phyloP scores from a whole-genome alignment of 352 stramenopile genomes.

The Phytophthora palmivora region DNA sequence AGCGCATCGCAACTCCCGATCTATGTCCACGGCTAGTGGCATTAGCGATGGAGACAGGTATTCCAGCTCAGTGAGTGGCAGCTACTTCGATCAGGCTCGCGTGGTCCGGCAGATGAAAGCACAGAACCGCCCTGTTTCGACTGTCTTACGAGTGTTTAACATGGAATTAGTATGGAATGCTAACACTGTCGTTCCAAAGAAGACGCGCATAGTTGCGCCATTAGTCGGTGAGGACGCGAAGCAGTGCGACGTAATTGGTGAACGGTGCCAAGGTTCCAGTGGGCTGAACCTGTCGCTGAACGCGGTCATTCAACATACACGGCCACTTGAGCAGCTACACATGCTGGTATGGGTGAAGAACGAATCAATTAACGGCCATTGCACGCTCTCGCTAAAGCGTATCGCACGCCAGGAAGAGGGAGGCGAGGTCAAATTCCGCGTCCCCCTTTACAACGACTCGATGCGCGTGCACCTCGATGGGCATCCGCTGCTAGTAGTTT shows the following conservation, averaged over 20 bases:
- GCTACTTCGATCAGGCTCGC: constrained; percentile 82
- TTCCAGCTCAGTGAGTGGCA: constrained; percentile 47
- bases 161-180: constrained; percentile 79
- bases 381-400: constrained; percentile 82
- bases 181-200: constrained; percentile 81
- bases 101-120: constrained; percentile 74
- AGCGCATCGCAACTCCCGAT: constrained; percentile 50
- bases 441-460: constrained; percentile 83
- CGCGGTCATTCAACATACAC: constrained; percentile 73
- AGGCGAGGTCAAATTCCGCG: constrained; percentile 75
- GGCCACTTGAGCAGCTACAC: constrained; percentile 76
- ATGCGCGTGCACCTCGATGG: constrained; percentile 80
- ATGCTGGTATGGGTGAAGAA: constrained; percentile 90
- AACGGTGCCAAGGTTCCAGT: constrained; percentile 61
- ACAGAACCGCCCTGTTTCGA: constrained; percentile 63
- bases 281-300: constrained; percentile 75
- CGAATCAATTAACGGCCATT: constrained; percentile 81
- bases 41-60: constrained; percentile 34
- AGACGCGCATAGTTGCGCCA: constrained; percentile 75
- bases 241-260: constrained; percentile 81
- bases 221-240: constrained; percentile 81
- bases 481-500: constrained; percentile 74
- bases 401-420: constrained; percentile 74
- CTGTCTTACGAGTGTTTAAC: constrained; percentile 76
- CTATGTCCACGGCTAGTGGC: constrained; percentile 50